These are phyloP conservation scores for Conringia planisiliqua DNA, from an alignment of 345 rosid genomes.

Conservation along the genomic window DNA sequence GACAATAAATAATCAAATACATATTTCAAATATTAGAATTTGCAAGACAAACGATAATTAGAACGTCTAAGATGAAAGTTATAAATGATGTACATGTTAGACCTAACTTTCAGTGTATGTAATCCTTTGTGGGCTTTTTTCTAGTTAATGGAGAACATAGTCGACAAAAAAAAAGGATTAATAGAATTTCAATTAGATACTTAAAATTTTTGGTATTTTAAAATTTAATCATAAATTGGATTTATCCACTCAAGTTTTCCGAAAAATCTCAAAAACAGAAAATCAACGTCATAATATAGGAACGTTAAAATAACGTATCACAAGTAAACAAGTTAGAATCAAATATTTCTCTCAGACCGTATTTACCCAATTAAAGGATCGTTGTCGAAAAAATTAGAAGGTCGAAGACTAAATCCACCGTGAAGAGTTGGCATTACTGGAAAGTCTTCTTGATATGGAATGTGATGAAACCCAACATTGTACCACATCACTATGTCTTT, in stretches of 20 bases:
- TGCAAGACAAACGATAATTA: too few relatives aligned
- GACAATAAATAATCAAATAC: too few relatives aligned
- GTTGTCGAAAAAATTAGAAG: conserved; percentile 60
- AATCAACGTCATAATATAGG: not conserved
- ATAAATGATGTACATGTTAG: too few relatives aligned
- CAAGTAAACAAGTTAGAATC: not conserved
- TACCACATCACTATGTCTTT: conserved; percentile 79
- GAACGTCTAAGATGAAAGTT: too few relatives aligned
- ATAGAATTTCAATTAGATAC: too few relatives aligned
- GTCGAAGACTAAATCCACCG: conserved; percentile 68
- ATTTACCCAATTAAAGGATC: conserved; percentile 44
- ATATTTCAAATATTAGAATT: too few relatives aligned
- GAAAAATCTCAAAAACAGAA: not conserved
- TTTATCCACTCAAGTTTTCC: not conserved
- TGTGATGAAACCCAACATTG: conserved; percentile 72
- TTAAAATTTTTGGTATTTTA: too few relatives aligned
- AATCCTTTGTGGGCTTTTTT: too few relatives aligned
- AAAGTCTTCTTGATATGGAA: conserved; percentile 78
- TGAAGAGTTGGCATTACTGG: conserved; percentile 66
- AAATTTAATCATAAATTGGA: too few relatives aligned
- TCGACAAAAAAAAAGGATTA: too few relatives aligned
- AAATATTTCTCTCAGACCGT: not conserved
- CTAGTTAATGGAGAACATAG: too few relatives aligned
- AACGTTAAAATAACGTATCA: not conserved
- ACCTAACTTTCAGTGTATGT: too few relatives aligned